Base-by-base conservation (phyloP, 2,329 filamentous ascomycete genomes). In the Xylariaceae sp. region DNA sequence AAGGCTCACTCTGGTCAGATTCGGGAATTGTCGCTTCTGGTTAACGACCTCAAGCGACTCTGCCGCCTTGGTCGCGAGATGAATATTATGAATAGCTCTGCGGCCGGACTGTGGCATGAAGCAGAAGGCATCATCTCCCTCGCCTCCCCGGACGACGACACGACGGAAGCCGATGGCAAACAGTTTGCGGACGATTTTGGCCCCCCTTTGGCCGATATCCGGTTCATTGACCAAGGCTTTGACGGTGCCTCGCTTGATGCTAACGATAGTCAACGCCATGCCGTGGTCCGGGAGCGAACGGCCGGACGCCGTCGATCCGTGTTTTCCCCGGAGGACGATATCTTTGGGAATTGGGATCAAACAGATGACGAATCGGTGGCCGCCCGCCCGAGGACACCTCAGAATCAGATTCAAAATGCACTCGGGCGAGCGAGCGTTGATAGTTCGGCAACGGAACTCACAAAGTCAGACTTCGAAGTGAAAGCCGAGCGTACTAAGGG, bases 61-160 rank as follows among this genome's bases (percentile, higher is more conserved):
- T 80, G 80, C 39, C 70, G 80, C 10, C 75, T 83, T 24, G 85
- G 80, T 5, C 72, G 75, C 13, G 72, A 80, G 28, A 72, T 87
- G 52, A 70, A 77, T 25, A 71, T 90, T 51, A 58, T 75, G 1
- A 61, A 72, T 38, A 81, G 82, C 5, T 53, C 69, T 5, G 70
- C 77, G 15, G 67, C 69, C 10, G 62, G 64, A 10, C 65, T 84
- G 29, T 93, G 84, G 83, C 76, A 78, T 47, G 84, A 92, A 54
- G 85, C 87, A 2, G 83, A 92, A 55, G 84, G 83, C 11, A 89
- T 93, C 59, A 92, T 93, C 52, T 82, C 84, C 21, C 64, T 93
- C n/a, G 86, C 85, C 29, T 80, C 77, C 2, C 77, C 78, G 2
- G 77, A 82, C 40, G 73, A 82, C 40, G 73, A 82, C 30, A 65